Evolutionary conservation across 495 filamentous ascomycete species (phyloP), one percentile per base, ranked within the genome.

Genomic region (Trichoderma virens): DNA sequence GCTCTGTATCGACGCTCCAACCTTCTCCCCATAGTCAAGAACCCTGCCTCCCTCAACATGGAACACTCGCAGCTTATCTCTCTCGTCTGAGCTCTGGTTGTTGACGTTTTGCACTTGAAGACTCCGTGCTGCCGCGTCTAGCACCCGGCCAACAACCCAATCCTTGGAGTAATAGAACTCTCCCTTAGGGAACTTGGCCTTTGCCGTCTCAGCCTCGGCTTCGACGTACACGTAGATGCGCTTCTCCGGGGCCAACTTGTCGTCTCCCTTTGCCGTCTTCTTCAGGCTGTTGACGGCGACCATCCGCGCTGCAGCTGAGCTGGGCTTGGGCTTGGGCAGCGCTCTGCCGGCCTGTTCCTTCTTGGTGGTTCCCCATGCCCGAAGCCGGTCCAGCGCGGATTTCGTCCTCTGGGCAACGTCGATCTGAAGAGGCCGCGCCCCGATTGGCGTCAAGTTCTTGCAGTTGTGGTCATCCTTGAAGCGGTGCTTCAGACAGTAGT

Each of bases 401-500:
- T 78, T 84, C 61, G 92, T 79, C 62, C 83, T 82, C 38, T 77
- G 72, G 45, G 71, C 61, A 27, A 66, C 64, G 60, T 78, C 45
- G 20, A 25, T 28, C 25, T 73, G 69, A 14, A 70, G 63, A 2
- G 80, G 78, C n/a, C 85, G 78, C 43, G 88, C 87, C 41, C 89
- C 88, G 64, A 91, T 78, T 27, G 90, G 90, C n/a, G 74, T 61
- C 56, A 82, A 77, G 70, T 75, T 80, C 66, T 75, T 75, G 81
- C 94, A 98, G 75, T 93, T 85, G 80, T 98, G 94, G 67, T 91
- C 87, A 73, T 97, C 93, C 51, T 81, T 79, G 43, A 98, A 75
- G 5, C 94, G 89, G 76, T 98, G 94, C 67, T 91, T 89, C 62
- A 98, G 85, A 72, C 94, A 98, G 81, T 98, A 98, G 68, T 88